Conservation (phyloP, 2,329 filamentous ascomycete species). For the Penicillium sp. region DNA sequence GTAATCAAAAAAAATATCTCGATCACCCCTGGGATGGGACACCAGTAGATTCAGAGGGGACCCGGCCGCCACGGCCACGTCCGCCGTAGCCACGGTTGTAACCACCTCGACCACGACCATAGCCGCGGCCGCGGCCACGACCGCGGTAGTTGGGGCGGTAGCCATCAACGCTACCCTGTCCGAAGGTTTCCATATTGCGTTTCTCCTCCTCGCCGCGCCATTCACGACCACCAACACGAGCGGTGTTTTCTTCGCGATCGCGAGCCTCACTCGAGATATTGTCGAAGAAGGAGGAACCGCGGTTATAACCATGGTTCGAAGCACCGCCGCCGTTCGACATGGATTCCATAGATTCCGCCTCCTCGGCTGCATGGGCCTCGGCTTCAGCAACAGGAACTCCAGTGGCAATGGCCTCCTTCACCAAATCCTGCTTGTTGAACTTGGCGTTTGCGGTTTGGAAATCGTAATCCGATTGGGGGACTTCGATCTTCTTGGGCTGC, state of each 20-base stretch:
- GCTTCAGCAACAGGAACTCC: slow-evolving; percentile 63
- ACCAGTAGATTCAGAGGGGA: slow-evolving; percentile 39
- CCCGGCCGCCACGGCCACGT: slow-evolving; percentile 41
- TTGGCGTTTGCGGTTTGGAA: slow-evolving; percentile 84
- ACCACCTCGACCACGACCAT: slow-evolving; percentile 50
- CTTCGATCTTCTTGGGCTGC: slow-evolving; percentile 70
- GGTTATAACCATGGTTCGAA: slow-evolving; percentile 69
- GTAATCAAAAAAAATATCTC: slow-evolving; percentile 10
- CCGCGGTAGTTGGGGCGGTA: slow-evolving; percentile 76
- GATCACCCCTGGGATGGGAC: slow-evolving; percentile 36
- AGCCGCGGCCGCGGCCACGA: slow-evolving; percentile 53
- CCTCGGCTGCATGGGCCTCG: slow-evolving; percentile 47
- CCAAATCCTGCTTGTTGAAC: slow-evolving; percentile 82
- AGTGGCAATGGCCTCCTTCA: slow-evolving; percentile 80
- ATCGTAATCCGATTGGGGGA: slow-evolving; percentile 88
- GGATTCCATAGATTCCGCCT: slow-evolving; percentile 50
- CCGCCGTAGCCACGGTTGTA: slow-evolving; percentile 44
- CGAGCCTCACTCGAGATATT: slow-evolving; percentile 95
- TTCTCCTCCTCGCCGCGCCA: slow-evolving; percentile 91
- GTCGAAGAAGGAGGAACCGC: slow-evolving; percentile 88
- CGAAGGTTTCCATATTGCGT: slow-evolving; percentile 97
- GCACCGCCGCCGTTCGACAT: slow-evolving; percentile 32
- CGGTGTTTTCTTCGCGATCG: slow-evolving; percentile 72
- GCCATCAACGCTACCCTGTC: slow-evolving; percentile 90
- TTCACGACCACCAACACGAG: slow-evolving; percentile 73